A percentile compares a stretch with the other conserved stretches of the same genome.
These are phyloP conservation scores for Cantharellus anzutake DNA, from an alignment of 768 basidiomycete genomes.

Conservation along the genomic window DNA sequence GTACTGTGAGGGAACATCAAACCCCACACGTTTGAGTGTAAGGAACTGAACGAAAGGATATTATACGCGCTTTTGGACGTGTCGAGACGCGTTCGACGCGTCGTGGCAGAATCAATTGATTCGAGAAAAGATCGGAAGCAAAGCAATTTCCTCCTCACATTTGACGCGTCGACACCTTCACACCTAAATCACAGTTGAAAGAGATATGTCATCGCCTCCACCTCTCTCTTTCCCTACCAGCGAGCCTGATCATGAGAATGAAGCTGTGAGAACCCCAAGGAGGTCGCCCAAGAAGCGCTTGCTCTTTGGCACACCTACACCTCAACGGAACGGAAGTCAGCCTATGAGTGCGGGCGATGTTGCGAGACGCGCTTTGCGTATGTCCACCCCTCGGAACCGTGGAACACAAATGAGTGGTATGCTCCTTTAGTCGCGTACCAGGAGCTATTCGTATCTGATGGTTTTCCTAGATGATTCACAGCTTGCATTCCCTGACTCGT, in stretches of 20 bases:
- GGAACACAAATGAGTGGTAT: neutral
- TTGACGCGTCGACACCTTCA: too few species aligned
- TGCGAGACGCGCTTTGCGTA: neutral
- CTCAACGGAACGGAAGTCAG: neutral
- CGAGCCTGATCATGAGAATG: neutral
- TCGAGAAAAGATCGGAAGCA: too few species aligned
- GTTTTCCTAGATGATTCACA: conserved; percentile 10
- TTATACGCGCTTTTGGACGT: too few species aligned
- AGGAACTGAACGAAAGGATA: too few species aligned
- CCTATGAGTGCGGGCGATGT: neutral
- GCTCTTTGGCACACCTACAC: neutral
- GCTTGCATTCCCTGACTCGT: conserved; percentile 43
- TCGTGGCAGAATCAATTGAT: too few species aligned
- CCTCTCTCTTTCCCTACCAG: neutral
- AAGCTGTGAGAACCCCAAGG: neutral
- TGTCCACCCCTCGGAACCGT: neutral
- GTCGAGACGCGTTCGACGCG: too few species aligned
- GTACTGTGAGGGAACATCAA: too few species aligned
- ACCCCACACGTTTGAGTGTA: too few species aligned
- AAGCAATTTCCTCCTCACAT: too few species aligned
- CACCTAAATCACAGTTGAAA: too few species aligned
- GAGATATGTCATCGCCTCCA: neutral
- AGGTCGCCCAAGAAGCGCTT: neutral
- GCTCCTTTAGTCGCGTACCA: neutral
- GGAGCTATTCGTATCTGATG: neutral